These are phyloP conservation scores for Hypomontagnella monticulosa DNA, from an alignment of 495 filamentous ascomycete species.

Conservation along the genomic window DNA sequence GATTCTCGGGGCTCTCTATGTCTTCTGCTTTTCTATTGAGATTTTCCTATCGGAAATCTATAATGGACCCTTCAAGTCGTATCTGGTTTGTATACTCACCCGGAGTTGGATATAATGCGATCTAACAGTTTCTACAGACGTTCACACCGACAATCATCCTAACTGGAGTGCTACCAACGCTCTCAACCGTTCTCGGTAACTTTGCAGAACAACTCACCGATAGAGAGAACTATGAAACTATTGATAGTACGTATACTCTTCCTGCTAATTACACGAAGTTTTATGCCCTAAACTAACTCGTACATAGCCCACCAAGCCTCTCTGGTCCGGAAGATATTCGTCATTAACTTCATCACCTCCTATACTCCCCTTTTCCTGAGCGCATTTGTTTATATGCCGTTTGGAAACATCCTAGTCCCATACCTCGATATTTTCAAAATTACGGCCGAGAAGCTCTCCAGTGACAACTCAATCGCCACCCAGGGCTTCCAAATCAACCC, in stretches of 20 bases:
- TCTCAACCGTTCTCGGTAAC: slow-evolving; percentile 77
- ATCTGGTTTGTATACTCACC: slow-evolving; percentile 68
- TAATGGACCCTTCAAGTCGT: slow-evolving; percentile 84
- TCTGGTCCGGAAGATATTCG: slow-evolving; percentile 88
- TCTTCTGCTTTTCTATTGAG: slow-evolving; percentile 90
- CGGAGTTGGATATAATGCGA: background rate
- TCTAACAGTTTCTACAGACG: slow-evolving; percentile 63
- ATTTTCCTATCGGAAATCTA: slow-evolving; percentile 97
- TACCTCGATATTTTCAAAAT: slow-evolving; percentile 88
- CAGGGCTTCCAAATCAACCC: slow-evolving; percentile 85
- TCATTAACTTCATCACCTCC: slow-evolving; percentile 97
- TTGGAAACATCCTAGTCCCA: slow-evolving; percentile 85
- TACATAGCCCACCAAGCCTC: slow-evolving; percentile 72
- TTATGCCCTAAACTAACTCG: slow-evolving; percentile 19
- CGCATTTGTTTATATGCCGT: slow-evolving; percentile 96
- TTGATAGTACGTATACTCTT: slow-evolving; percentile 58
- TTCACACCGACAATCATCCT: slow-evolving; percentile 90
- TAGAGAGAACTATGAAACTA: slow-evolving; percentile 91
- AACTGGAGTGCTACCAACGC: slow-evolving; percentile 79
- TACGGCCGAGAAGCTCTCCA: slow-evolving; percentile 77
- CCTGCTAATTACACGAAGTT: background rate
- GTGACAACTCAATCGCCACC: slow-evolving; percentile 72
- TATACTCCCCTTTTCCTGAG: slow-evolving; percentile 93
- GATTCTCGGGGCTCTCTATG: slow-evolving; percentile 82
- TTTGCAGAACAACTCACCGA: slow-evolving; percentile 84